These are phyloP conservation scores for Penicillium waksmanii DNA, from an alignment of 495 filamentous ascomycete genomes.

Conservation along the genomic window DNA sequence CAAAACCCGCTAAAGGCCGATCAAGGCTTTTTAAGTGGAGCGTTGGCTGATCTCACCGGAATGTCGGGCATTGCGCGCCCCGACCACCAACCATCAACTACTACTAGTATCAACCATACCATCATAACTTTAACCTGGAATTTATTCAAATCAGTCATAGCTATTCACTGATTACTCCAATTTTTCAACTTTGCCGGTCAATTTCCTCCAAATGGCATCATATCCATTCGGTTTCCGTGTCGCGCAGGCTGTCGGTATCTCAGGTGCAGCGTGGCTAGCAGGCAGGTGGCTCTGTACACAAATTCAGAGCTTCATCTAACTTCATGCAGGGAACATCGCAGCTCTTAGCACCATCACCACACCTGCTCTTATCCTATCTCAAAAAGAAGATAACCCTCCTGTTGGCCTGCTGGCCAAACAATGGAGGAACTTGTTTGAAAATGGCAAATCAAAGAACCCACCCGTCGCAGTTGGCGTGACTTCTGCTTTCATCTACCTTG, in stretches of 20 bases:
- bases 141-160: no score
- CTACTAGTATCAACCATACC: no score
- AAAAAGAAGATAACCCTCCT: slow-evolving; percentile 34
- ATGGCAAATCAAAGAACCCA: slow-evolving; percentile 40
- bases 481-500: slow-evolving; percentile 43
- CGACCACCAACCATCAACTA: no score
- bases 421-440: slow-evolving; percentile 36
- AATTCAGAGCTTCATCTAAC: background rate
- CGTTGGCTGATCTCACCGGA: no score
- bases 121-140: no score
- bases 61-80: no score
- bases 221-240: slow-evolving; percentile 27
- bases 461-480: slow-evolving; percentile 34
- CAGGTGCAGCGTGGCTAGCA: slow-evolving; percentile 37
- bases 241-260: slow-evolving; percentile 39
- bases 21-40: background rate
- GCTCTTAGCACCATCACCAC: slow-evolving; percentile 34
- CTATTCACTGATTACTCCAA: no score
- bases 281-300: slow-evolving; percentile 22
- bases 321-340: slow-evolving; percentile 40
- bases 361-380: slow-evolving; percentile 37
- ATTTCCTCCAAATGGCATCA: slow-evolving; percentile 18
- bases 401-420: slow-evolving; percentile 27
- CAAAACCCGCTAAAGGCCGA: slow-evolving; percentile 7
- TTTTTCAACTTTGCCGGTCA: no score